Evolutionary conservation across 176 grass and related monocot species (phyloP).

Genomic region (Olyra latifolia): DNA sequence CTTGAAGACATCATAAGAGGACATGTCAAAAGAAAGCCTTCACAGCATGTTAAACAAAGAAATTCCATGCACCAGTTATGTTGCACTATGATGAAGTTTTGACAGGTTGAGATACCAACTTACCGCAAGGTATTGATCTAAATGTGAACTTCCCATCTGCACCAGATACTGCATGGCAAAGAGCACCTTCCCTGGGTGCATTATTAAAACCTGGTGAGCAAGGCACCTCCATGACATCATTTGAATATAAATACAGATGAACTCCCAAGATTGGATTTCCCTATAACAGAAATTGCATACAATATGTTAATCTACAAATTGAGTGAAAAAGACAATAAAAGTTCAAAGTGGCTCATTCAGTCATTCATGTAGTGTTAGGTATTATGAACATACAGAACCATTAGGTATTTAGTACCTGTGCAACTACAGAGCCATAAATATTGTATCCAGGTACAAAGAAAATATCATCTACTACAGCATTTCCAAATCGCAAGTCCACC

Average conservation of each 20-base stretch:
- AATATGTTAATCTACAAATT: slow-evolving; percentile 22
- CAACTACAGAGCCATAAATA: slow-evolving; percentile 85
- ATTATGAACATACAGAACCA: slow-evolving; percentile 22
- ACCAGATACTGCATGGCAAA: slow-evolving; percentile 93
- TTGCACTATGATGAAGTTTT: slow-evolving; percentile 7
- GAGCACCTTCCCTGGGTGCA: slow-evolving; percentile 64
- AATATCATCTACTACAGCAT: slow-evolving; percentile 74
- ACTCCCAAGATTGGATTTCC: slow-evolving; percentile 98
- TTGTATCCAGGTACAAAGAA: slow-evolving; percentile 89
- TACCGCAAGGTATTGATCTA: slow-evolving; percentile 92
- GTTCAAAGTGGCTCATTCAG: not conserved
- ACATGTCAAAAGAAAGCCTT: not conserved
- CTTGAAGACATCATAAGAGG: not conserved
- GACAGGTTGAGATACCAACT: slow-evolving; percentile 42
- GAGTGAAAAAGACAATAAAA: slow-evolving; percentile 23
- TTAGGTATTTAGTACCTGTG: slow-evolving; percentile 59
- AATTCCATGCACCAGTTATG: slow-evolving; percentile 1
- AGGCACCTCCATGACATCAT: slow-evolving; percentile 60
- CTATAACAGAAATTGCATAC: slow-evolving; percentile 33
- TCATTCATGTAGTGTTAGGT: not conserved
- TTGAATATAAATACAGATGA: slow-evolving; percentile 86
- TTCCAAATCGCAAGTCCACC: slow-evolving; percentile 88
- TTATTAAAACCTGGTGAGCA: slow-evolving; percentile 64
- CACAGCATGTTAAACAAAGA: not conserved
- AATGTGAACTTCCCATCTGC: slow-evolving; percentile 84